phyloP scores from a whole-genome alignment of 768 basidiomycete genomes.

The Boletus barrowsii region DNA sequence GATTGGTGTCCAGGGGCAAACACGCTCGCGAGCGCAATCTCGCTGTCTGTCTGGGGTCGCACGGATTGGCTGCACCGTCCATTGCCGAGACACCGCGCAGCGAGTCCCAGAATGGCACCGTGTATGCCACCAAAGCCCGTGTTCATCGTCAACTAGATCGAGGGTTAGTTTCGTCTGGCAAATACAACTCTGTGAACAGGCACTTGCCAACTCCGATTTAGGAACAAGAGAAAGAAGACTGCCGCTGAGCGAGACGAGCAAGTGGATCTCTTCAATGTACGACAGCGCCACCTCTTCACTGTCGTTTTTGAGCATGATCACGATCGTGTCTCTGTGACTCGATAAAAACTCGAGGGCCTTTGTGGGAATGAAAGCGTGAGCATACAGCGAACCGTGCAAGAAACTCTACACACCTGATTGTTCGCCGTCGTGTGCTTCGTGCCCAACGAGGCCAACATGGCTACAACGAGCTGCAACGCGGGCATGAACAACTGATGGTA shows the following conservation, averaged over 20 bases:
- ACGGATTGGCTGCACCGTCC: slow-evolving; percentile 57
- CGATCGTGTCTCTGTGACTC: slow-evolving; percentile 78
- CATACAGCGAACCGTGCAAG: not conserved
- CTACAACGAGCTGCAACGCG: slow-evolving; percentile 75
- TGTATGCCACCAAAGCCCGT: too few species aligned
- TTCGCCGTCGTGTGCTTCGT: slow-evolving; percentile 61
- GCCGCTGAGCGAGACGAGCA: slow-evolving; percentile 71
- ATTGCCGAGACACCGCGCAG: slow-evolving; percentile 65
- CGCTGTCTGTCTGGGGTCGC: slow-evolving; percentile 62
- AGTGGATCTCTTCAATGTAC: slow-evolving; percentile 73
- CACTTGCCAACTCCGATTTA: slow-evolving; percentile 72
- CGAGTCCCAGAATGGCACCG: slow-evolving; percentile 68
- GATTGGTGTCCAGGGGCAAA: slow-evolving; percentile 55
- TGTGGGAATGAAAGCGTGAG: not conserved
- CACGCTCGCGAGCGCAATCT: slow-evolving; percentile 52
- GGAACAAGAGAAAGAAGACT: slow-evolving; percentile 69
- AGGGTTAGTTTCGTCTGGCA: not conserved
- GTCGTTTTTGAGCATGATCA: slow-evolving; percentile 78
- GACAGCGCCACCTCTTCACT: slow-evolving; percentile 57
- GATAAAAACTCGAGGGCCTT: slow-evolving; percentile 68
- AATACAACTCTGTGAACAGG: not conserved
- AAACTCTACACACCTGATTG: slow-evolving; percentile 52
- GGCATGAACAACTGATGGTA: slow-evolving; percentile 92
- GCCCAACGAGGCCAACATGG: slow-evolving; percentile 73
- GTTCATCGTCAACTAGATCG: slow-evolving; percentile 47